Evolutionary conservation across 805 yeast species (phyloP), one percentile per base, ranked within the genome.

Genomic region (Candida sakaeoensis): DNA sequence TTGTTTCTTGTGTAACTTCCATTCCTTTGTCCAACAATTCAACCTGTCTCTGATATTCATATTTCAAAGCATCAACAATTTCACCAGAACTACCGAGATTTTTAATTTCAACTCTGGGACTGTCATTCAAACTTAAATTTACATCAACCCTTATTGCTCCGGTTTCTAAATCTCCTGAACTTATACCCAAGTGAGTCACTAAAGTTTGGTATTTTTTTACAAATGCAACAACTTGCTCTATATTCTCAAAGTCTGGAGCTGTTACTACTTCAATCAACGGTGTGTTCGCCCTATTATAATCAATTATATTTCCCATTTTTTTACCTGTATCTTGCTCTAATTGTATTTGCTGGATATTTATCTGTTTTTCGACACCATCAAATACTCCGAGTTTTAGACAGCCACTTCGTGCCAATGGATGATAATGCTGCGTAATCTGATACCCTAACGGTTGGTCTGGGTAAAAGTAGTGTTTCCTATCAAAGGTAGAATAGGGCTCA

Each of bases 131-230:
- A 17, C 95, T 85, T n/a, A 93, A 74, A 49, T 93, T 93, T 8
- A 88, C 98, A 55, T 93, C 99, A 4, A 91, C 93, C 52, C 99
- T 72, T 74, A 93, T 83, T 0, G 97, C 93, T 5, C 99, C 99
- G 1, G 89, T 79, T 55, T 93, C 98, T 54, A 93, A 69, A 49
- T 90, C 96, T 12, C 96, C 98, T 0, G 91, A 72, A 48, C 95
- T 88, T 1, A 93, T 77, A 4, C 75, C 78, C 37, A 88, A 57
- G 47, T 78, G 80, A 36, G 82, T 70, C 27, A 91, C 76, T 26
- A 88, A 61, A 15, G 77, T 70, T 53, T 87, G 95, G 46, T 83
- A 84, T 53, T 89, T 89, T 50, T 80, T 83, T 33, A 93, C 77
- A 60, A 91, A 93, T 0, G 84, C 76, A 28, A 77, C 77, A 0